Evolutionary conservation across 2,329 filamentous ascomycete species (phyloP).

Genomic region (Phaeomoniella chlamydospora): DNA sequence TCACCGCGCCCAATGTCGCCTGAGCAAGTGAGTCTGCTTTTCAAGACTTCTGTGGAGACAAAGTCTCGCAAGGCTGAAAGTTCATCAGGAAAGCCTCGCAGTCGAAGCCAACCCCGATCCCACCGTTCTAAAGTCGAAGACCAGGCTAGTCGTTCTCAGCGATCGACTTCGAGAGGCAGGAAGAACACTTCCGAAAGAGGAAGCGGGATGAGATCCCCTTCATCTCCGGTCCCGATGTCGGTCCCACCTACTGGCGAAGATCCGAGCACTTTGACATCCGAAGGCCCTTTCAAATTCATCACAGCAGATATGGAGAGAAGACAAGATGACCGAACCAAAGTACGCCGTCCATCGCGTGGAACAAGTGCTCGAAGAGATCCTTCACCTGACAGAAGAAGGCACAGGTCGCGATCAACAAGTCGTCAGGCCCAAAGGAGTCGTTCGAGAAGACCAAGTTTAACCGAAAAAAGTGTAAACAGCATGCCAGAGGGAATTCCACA

Average conservation of each 20-base stretch:
- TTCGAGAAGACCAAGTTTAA: neutral
- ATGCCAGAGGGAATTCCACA: neutral
- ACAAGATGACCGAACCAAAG: constrained; percentile 9
- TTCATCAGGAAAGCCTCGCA: constrained; percentile 4
- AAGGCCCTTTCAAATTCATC: constrained; percentile 38
- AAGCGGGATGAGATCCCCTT: constrained; percentile 54
- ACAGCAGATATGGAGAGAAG: constrained; percentile 16
- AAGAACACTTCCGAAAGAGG: constrained; percentile 44
- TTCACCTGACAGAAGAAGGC: constrained; percentile 30
- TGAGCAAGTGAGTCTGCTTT: constrained; percentile 51
- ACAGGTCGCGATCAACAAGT: constrained; percentile 19
- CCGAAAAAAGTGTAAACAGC: neutral
- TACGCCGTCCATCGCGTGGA: constrained; percentile 28
- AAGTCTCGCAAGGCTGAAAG: constrained; percentile 6
- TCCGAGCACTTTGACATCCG: constrained; percentile 45
- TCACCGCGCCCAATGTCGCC: constrained; percentile 92
- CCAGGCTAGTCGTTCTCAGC: constrained; percentile 31
- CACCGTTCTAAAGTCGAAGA: neutral
- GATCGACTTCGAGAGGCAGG: constrained; percentile 39
- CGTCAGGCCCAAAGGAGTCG: constrained; percentile 12
- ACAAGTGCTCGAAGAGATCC: constrained; percentile 26
- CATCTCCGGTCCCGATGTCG: constrained; percentile 66
- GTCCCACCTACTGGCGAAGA: constrained; percentile 35
- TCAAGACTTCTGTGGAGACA: constrained; percentile 18
- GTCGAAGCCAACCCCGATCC: constrained; percentile 2